Evolutionary conservation across 2,329 filamentous ascomycete genomes (phyloP), one percentile per base, ranked within the genome.

Genomic region (Penicillium sp.): DNA sequence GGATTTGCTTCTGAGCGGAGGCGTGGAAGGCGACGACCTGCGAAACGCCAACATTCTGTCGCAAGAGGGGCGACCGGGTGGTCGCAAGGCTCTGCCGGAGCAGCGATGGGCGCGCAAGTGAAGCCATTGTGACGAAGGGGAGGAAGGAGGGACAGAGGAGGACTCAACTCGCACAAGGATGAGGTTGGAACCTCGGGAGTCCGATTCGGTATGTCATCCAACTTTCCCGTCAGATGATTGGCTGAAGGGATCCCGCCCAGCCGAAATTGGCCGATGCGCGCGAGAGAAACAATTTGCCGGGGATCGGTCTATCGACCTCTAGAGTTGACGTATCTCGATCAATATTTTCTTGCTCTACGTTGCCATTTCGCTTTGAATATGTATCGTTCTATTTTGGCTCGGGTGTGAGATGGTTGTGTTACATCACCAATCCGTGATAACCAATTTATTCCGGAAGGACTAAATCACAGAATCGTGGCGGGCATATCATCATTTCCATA

Each of bases 1-100:
- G 78, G 61, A 91, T 84, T 63, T 78, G 76, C 68, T 80, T 79
- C 70, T 80, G 79, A 69, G 81, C 77, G 28, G 87, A 87, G 60
- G 84, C 87, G 71, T 96, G 90, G 79, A 98, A 95, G 56, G 86
- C 83, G 53, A 89, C 84, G 58, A 83, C 75, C 67, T 81, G 75
- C 54, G 71, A 69, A 41, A 63, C 53, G 23, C 58, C 57, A 39
- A 51, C 55, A 57, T 64, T 63, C 52, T 56, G 60, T 49, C 56
- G 60, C 48, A 58, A 56, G 43, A 65, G 50, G 34, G 65, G 56
- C 47, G 58, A 52, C 47, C 57, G 58, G 49, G 62, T 55, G 43
- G 59, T 53, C 45, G 62, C 60, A 36, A 67, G 52, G 47, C 59
- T 55, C 53, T 63, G 62, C 51, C 64, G 56, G 41, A 67, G 54